Conservation (phyloP, 129 eudicot species). For the Kitagawia praeruptora region DNA sequence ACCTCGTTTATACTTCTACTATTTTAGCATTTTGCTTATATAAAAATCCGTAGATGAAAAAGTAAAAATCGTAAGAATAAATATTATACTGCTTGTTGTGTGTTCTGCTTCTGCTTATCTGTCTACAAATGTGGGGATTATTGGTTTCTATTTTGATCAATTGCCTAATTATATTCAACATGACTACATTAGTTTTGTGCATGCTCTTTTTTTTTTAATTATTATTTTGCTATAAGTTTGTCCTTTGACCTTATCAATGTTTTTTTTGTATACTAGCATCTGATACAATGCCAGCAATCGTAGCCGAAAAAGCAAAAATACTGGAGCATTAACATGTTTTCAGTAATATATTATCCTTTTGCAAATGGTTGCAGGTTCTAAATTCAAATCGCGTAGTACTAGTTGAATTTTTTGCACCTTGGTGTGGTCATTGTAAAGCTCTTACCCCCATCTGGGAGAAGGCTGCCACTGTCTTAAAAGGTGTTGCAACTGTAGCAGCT, state of each 20-base stretch:
- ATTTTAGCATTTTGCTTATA: neutral
- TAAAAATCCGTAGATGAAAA: neutral
- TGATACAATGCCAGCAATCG: neutral
- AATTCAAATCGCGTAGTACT: conserved; percentile 81
- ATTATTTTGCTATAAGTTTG: neutral
- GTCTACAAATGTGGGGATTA: neutral
- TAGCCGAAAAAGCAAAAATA: neutral
- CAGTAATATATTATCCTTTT: neutral
- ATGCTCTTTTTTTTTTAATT: neutral
- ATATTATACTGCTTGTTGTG: neutral
- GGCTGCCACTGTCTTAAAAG: conserved; percentile 84
- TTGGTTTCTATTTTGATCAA: too few species aligned
- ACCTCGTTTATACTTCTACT: neutral
- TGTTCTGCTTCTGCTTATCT: neutral
- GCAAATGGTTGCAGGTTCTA: conserved; percentile 40
- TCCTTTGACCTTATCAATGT: neutral
- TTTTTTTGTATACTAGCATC: neutral
- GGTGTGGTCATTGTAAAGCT: conserved; percentile 97
- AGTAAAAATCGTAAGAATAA: neutral
- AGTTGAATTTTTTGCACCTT: conserved; percentile 89
- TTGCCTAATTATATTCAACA: too few species aligned
- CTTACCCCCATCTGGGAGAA: conserved; percentile 88
- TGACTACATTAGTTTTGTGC: neutral
- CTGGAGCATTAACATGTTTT: neutral
- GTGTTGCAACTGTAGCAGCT: conserved; percentile 96